Base-by-base conservation (phyloP, 768 basidiomycete genomes). In the Calvatia gigantea region DNA sequence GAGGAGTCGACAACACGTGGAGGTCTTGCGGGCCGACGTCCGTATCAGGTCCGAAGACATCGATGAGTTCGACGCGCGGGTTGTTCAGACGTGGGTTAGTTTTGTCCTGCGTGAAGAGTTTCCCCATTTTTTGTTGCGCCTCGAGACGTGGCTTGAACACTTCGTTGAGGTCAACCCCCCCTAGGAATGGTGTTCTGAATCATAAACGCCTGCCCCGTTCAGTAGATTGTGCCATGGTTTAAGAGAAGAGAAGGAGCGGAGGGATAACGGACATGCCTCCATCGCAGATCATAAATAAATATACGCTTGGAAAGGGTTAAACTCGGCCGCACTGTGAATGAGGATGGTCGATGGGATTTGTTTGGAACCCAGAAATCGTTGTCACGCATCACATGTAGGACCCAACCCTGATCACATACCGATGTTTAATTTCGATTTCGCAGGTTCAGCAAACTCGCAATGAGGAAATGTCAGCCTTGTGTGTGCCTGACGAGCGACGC, bases 21-120 rank as follows among this genome's bases (percentile, higher is more conserved):
- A 42, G 79, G 69, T 5, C n/a, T 66, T 75, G 25, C 78, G 72
- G 61, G 83, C n/a, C 75, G 2, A 55, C 54, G 25, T 73, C 73
- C 4, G 55, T 66, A 0, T 78, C 78, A 0, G 81, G 80, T 25
- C 68, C 74, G 65, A 85, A 85, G 2, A 84, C 72, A 53, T 85
- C 80, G 58, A 85, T 78, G 15, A 85, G 79, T 3, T 83, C 83
- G 43, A 85, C 81, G 56, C 78, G 64, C 2, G 77, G 77, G 58
- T 82, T 72, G 14, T 63, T 57, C 27, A 84, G 71, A 27, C 78
- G 75, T 8, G 65, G 19, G 54, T 81, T 76, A 42, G 58, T 57
- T 64, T 73, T 77, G 59, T 84, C 81, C 2, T 75, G 78, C 8
- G 83, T 83, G 56, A 81, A 85, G 19, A 83, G 67, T 53, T 73